Conservation (phyloP, 805 yeast species). For the Nadsonia fulvescens region DNA sequence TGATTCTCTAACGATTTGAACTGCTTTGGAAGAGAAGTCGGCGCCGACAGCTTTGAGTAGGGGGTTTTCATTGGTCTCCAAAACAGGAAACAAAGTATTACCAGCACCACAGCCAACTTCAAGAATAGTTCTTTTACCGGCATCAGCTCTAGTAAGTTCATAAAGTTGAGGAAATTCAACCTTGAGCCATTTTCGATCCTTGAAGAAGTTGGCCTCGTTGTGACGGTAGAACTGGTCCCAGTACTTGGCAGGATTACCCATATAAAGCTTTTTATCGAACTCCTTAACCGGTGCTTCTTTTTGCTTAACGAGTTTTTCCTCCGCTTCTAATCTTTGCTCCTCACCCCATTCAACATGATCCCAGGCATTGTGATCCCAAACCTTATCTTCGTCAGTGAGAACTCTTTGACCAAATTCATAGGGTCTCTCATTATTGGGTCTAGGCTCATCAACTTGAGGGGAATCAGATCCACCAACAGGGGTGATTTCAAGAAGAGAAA, state of each 20-base stretch:
- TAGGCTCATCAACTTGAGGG: no score
- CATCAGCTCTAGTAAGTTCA: slow-evolving; percentile 53
- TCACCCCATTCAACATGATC: slow-evolving; percentile 97
- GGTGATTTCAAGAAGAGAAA: no score
- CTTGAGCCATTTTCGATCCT: slow-evolving; percentile 90
- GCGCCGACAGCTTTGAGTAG: slow-evolving; percentile 60
- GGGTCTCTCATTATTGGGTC: slow-evolving; percentile 81
- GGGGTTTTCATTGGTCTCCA: slow-evolving; percentile 69
- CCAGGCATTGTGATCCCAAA: slow-evolving; percentile 89
- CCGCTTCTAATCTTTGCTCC: slow-evolving; percentile 63
- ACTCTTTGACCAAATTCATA: slow-evolving; percentile 82
- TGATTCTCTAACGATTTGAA: slow-evolving; percentile 57
- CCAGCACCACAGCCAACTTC: slow-evolving; percentile 99
- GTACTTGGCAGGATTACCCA: slow-evolving; percentile 74
- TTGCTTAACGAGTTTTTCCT: slow-evolving; percentile 56
- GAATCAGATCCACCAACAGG: no score
- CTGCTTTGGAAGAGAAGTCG: slow-evolving; percentile 81
- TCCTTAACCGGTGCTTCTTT: slow-evolving; percentile 72
- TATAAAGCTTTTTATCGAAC: slow-evolving; percentile 59
- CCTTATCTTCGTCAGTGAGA: slow-evolving; percentile 48
- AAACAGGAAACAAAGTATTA: slow-evolving; percentile 82
- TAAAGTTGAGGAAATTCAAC: slow-evolving; percentile 82
- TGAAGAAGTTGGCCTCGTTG: slow-evolving; percentile 84
- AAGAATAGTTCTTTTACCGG: slow-evolving; percentile 54
- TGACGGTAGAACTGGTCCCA: slow-evolving; percentile 92